These are phyloP conservation scores for Aphanomyces euteiches DNA, from an alignment of 352 stramenopile species.

Conservation along the genomic window DNA sequence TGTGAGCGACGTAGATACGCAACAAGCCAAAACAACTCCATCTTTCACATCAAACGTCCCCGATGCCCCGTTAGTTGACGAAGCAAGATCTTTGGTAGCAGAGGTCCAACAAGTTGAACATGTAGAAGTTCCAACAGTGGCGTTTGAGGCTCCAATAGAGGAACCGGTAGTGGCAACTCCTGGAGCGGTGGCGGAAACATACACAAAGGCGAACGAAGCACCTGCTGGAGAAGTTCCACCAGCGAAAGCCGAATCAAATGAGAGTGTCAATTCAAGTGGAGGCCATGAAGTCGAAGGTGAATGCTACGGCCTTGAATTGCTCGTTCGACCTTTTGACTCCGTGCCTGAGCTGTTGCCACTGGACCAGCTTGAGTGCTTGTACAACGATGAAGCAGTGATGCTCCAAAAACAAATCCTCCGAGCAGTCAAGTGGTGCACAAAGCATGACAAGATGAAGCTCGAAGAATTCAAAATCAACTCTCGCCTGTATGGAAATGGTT, in stretches of 20 bases:
- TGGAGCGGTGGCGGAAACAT: no score
- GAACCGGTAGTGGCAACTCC: no score
- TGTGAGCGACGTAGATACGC: no score
- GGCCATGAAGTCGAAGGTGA: neutral
- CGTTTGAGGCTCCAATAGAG: no score
- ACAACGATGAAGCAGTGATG: constrained; percentile 50
- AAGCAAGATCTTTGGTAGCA: no score
- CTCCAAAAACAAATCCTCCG: constrained; percentile 77
- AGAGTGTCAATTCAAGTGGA: neutral
- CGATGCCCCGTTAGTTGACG: no score
- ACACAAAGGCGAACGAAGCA: no score
- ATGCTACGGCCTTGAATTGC: constrained; percentile 19
- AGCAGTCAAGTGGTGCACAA: constrained; percentile 61
- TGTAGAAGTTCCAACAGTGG: no score
- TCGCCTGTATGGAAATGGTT: constrained; percentile 69
- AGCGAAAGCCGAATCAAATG: neutral
- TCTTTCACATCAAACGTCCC: no score
- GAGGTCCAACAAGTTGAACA: no score
- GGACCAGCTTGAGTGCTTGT: constrained; percentile 55
- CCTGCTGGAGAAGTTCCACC: no score
- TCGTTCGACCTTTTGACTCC: constrained; percentile 46
- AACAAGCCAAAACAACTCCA: no score
- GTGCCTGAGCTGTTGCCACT: constrained; percentile 43
- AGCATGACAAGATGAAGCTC: constrained; percentile 48
- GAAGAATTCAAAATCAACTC: constrained; percentile 83